A percentile compares a stretch with the other conserved stretches of the same genome.
Conservation (phyloP, 1,284 basidiomycete genomes). For the Microbotryomycetes sp. region DNA sequence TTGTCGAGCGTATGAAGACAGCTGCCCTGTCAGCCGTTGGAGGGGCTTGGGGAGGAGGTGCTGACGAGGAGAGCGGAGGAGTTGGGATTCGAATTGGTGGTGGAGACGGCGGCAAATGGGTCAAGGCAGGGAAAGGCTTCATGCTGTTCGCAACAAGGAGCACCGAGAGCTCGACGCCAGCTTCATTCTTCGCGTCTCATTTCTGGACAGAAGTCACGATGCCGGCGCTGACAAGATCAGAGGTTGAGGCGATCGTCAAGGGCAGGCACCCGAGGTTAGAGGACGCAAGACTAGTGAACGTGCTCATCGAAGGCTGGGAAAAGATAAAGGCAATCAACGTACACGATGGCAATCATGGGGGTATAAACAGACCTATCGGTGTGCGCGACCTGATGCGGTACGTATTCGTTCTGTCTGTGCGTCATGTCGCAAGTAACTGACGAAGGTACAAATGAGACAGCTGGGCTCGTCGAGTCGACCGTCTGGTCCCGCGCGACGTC, state of each 20-base stretch:
- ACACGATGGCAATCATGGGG: conserved; percentile 38
- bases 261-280: conserved; percentile 58
- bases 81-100: conserved; percentile 55
- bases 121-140: conserved; percentile 42
- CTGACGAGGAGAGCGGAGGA: conserved; percentile 51
- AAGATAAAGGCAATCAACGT: conserved; percentile 41
- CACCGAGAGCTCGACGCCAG: conserved; percentile 2
- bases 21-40: conserved; percentile 42
- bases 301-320: conserved; percentile 59
- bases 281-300: conserved; percentile 44
- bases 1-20: conserved; percentile 42
- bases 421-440: no score
- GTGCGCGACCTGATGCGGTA: conserved; percentile 66
- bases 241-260: conserved; percentile 62
- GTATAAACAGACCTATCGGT: conserved; percentile 51
- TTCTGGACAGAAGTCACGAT: conserved; percentile 69
- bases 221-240: conserved; percentile 54
- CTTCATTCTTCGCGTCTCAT: conserved; percentile 72
- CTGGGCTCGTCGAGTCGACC: conserved; percentile 69
- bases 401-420: background rate
- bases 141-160: conserved; percentile 43
- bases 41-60: conserved; percentile 58
- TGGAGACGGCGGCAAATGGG: conserved; percentile 39
- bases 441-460: no score
- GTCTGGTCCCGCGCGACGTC: conserved; percentile 49